A percentile compares a stretch with the other conserved stretches of the same genome.
phyloP scores from a whole-genome alignment of 495 filamentous ascomycete species.

The Penicillium malachiteum region DNA sequence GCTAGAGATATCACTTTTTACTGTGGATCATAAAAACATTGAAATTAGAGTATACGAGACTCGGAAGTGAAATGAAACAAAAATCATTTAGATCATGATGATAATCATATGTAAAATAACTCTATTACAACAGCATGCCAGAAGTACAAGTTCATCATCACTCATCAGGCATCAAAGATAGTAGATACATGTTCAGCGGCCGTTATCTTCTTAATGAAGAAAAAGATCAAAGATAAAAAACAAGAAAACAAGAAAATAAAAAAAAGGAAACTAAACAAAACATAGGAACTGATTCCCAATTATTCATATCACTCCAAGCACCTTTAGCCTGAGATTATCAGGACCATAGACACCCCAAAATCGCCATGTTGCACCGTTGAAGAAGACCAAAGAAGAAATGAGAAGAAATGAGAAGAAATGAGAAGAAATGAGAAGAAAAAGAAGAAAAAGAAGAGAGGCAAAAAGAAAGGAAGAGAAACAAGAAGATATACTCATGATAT shows the following conservation, averaged over 20 bases:
- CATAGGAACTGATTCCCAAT: conserved; percentile 18
- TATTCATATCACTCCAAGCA: conserved; percentile 18
- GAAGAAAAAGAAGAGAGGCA: conserved; percentile 7
- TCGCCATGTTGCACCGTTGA: conserved; percentile 7
- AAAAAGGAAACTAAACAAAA: conserved; percentile 5
- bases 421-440: conserved; percentile 12
- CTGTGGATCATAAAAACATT: too few relatives aligned
- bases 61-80: neutral
- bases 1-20: too few relatives aligned
- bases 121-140: conserved; percentile 30
- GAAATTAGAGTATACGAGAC: neutral
- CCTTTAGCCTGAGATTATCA: conserved; percentile 5
- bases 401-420: conserved; percentile 1
- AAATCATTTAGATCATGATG: neutral
- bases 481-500: conserved; percentile 5
- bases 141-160: conserved; percentile 28
- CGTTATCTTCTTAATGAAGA: conserved; percentile 17
- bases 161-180: conserved; percentile 32
- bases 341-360: conserved; percentile 13
- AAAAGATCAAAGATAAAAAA: conserved; percentile 13
- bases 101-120: conserved; percentile 6
- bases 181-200: conserved; percentile 27
- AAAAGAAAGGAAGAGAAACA: conserved; percentile 5
- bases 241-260: conserved; percentile 19
- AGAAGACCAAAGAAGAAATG: conserved; percentile 2